Base-by-base conservation (phyloP, 805 yeast genomes). In the Priceomyces melissophilus region DNA sequence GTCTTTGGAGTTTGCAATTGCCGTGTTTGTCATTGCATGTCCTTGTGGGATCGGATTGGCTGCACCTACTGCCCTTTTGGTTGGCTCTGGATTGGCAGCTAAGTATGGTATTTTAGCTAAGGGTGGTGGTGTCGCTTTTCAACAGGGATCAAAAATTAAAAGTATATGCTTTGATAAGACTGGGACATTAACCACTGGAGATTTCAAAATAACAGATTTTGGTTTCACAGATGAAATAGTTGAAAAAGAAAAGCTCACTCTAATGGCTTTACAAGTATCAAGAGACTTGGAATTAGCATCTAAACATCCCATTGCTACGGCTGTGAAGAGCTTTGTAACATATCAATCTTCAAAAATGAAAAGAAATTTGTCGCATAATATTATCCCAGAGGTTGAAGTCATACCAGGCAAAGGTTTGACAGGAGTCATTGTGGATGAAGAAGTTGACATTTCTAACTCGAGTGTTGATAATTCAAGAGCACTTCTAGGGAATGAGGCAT, bases 1-100 rank as follows among this genome's bases (percentile, higher is more conserved):
- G 89, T 81, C 90, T 0, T 67, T 85, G 41, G 82, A 84, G 49
- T 85, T 85, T 60, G 78, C 89, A 1, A 82, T 85, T 47, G 78
- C 90, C 0, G 91, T 86, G 1, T 84, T 85, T 62, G 91, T 85
- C 2, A 78, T 85, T 38, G 91, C 91, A 0, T 85, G 95, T 55
- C 95, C 95, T 1, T 85, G 93, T 67, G 95, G 91, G 1, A 77
- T 85, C 49, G 93, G 91, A 1, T 65, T 85, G 15, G 93, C 93
- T 16, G 93, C 91, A 1, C 93, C 93, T 1, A 84, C 91, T 2
- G 91, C 93, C 0, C 57, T 85, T 31, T 84, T 82, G 65, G 88
- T 85, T 10, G 93, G 93, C 2, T 71, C 87, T 12, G 88, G 91
- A 0, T 57, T 85, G 38, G 88, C 90, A 29, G 93, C 93, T 10